These are phyloP conservation scores for Hordeum pubiflorum DNA, from an alignment of 202 grass and related monocot genomes.

Conservation along the genomic window DNA sequence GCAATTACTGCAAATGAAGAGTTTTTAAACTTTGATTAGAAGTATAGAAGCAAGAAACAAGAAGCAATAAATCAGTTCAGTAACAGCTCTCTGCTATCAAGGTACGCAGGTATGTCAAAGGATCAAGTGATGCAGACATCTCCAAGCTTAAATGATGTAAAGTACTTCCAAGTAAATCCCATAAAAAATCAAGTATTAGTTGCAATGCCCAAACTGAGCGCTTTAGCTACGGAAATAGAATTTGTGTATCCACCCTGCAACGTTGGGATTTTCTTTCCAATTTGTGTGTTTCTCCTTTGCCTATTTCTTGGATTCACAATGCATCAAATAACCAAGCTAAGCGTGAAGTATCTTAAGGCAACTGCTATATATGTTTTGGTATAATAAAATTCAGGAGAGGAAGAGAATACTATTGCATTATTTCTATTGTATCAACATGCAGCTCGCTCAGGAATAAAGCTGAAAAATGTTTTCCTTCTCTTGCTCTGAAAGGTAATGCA, in stretches of 20 bases:
- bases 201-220: constrained; percentile 8
- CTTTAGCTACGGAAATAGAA: neutral
- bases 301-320: neutral
- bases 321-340: neutral
- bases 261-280: neutral
- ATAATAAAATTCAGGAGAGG: constrained; percentile 11
- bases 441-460: neutral
- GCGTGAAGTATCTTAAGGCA: neutral
- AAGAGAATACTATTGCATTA: neutral
- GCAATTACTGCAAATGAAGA: neutral
- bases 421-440: constrained; percentile 2
- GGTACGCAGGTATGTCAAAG: neutral
- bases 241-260: neutral
- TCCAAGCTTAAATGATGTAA: neutral
- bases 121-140: neutral
- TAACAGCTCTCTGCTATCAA: neutral
- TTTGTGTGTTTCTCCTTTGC: neutral
- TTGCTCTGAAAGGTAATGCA: neutral
- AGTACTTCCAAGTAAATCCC: neutral
- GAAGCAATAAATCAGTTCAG: neutral
- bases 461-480: neutral
- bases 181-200: neutral
- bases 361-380: neutral
- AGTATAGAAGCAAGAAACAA: neutral
- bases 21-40: neutral